Base-by-base conservation (phyloP, 163 green algal species). In the Coccomyxa subellipsoidea region DNA sequence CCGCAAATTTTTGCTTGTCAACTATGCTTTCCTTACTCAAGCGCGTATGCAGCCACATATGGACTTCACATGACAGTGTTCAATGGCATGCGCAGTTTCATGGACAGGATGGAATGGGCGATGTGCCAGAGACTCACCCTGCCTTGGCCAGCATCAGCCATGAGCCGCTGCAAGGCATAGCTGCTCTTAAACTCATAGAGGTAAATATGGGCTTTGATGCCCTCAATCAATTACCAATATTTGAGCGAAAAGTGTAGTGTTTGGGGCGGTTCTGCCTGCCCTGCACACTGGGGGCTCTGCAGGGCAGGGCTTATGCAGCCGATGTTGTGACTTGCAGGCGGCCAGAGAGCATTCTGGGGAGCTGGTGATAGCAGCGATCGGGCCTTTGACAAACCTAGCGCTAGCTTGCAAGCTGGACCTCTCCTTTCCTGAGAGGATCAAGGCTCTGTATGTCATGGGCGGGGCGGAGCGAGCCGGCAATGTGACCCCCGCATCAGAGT, bases 351-450 rank as follows among this genome's bases (percentile, higher is more conserved):
- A 32, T 12, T 27, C 21, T n/a, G 84, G 84, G 1, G 69, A 84
- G 53, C 84, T 88, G 25, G 34, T 80, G 23, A 31, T 88, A 32
- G 81, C 81, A 7, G 81, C 82, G 10, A 79, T 83, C 8, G 84
- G 84, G 9, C 84, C 84, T 32, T 53, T 88, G 34, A 88, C 84
- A 15, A 88, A 88, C 59, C 15, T 88, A 32, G 84, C 84, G 53
- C 73, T 88, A 31, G 84, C 84, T 12, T 80, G 72, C 54, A 81
- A 84, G 32, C 54, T 85, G 54, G 80, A 84, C 21, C 47, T 39
- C 10, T 10, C 53, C 0, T 69, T 84, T 15, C 80, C 80, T 23
- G 38, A 27, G 29, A 31, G 35, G 32, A 36, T 87, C 4, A 83
- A 83, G n/a, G 70, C 53, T 0, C 32, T 88, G 29, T 77, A 82